Percentiles rank a stretch among this genome's conserved stretches.
Conservation (phyloP, 2,329 filamentous ascomycete genomes). For the Nigrograna mackinnonii region DNA sequence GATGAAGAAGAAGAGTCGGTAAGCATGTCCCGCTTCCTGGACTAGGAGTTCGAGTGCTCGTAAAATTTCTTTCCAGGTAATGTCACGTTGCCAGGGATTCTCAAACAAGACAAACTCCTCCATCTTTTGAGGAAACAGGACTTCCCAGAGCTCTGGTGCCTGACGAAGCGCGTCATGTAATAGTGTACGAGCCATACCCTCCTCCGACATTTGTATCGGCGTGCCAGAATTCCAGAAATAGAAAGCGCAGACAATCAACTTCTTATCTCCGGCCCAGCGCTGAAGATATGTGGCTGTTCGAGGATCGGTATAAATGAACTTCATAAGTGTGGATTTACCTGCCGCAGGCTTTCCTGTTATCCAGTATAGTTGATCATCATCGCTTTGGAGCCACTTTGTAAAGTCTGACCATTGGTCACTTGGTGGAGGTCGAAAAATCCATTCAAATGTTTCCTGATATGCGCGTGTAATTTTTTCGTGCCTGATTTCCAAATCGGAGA, state of each 20-base stretch:
- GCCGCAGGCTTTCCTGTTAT: constrained; percentile 45
- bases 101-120: constrained; percentile 1
- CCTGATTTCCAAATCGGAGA: constrained; percentile 4
- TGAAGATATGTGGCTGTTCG: constrained; percentile 27
- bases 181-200: neutral
- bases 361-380: constrained; percentile 24
- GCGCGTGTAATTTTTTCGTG: constrained; percentile 10
- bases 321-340: constrained; percentile 53
- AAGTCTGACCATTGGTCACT: constrained; percentile 8
- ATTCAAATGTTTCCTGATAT: constrained; percentile 10
- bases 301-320: constrained; percentile 38
- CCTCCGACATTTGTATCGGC: constrained; percentile 2
- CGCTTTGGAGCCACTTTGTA: neutral
- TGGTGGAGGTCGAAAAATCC: too few relatives aligned
- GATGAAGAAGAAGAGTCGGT: constrained; percentile 17
- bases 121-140: constrained; percentile 1
- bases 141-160: neutral
- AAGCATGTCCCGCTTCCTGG: neutral
- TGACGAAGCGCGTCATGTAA: neutral
- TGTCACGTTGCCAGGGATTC: neutral
- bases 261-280: constrained; percentile 35
- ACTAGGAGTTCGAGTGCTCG: neutral
- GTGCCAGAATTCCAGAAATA: constrained; percentile 42
- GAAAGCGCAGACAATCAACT: constrained; percentile 37
- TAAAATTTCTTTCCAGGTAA: constrained; percentile 2